A percentile compares a stretch with the other conserved stretches of the same genome.
Evolutionary conservation across 169 alveolate species (phyloP).

Genomic region (Plasmodium blacklocki): DNA sequence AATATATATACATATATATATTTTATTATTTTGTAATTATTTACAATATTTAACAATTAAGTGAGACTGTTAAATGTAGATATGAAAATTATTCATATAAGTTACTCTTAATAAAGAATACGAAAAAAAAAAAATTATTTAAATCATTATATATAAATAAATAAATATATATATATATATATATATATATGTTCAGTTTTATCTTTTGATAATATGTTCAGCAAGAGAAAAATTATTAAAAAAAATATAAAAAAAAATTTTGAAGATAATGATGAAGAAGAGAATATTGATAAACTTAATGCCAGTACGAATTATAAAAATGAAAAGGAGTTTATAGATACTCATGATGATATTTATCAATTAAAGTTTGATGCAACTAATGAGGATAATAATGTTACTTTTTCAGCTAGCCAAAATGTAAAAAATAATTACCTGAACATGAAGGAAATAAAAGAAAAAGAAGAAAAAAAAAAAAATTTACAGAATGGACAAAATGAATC

Average conservation of each 20-base stretch:
- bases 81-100: too few species aligned
- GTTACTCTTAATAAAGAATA: too few species aligned
- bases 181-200: not conserved
- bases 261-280: slow-evolving; percentile 12
- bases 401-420: not conserved
- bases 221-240: slow-evolving; percentile 58
- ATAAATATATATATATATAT: too few species aligned
- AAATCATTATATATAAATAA: too few species aligned
- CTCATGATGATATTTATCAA: not conserved
- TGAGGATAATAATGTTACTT: not conserved
- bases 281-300: not conserved
- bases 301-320: not conserved
- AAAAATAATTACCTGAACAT: not conserved
- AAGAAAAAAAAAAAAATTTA: not conserved
- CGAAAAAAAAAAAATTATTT: too few species aligned
- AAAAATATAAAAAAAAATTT: slow-evolving; percentile 41
- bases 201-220: slow-evolving; percentile 24
- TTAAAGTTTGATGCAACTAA: not conserved
- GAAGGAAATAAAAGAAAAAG: not conserved
- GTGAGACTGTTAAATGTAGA: too few species aligned
- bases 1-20: too few species aligned
- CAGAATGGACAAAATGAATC: not conserved
- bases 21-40: too few species aligned
- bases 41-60: too few species aligned
- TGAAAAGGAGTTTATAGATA: not conserved